These are phyloP conservation scores for Wickerhamiella spandovensis DNA, from an alignment of 805 yeast species.

Conservation along the genomic window DNA sequence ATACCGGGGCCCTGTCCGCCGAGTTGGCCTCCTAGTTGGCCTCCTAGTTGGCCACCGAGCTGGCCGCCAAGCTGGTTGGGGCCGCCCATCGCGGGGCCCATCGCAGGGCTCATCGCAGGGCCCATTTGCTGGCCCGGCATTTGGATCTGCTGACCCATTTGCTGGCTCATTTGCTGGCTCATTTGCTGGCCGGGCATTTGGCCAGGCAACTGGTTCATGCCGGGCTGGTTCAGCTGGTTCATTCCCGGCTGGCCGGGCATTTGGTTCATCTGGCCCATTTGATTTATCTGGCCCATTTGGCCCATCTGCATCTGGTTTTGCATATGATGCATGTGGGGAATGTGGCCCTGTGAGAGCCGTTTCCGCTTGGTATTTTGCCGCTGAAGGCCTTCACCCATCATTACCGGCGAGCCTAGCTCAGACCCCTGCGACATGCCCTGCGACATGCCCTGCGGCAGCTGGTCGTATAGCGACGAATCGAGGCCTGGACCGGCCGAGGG, in stretches of 20 bases:
- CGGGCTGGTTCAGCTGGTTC: too few relatives aligned
- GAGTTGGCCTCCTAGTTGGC: too few relatives aligned
- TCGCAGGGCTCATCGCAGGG: too few relatives aligned
- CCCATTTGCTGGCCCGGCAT: not conserved
- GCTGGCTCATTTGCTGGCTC: not conserved
- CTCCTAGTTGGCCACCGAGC: too few relatives aligned
- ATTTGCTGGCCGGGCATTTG: not conserved
- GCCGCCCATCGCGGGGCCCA: too few relatives aligned
- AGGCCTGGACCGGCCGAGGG: not conserved
- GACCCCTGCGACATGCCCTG: not conserved
- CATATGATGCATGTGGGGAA: not conserved
- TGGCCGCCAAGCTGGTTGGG: too few relatives aligned
- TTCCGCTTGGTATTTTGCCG: slow-evolving; percentile 1
- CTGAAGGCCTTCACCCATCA: not conserved
- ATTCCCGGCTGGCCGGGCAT: not conserved
- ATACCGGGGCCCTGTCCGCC: too few relatives aligned
- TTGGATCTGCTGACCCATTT: not conserved
- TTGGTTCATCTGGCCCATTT: not conserved
- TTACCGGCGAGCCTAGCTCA: not conserved
- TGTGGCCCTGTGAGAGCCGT: not conserved
- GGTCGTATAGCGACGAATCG: not conserved
- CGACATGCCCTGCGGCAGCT: not conserved
- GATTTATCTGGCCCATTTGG: not conserved
- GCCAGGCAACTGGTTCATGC: too few relatives aligned
- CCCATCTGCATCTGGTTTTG: not conserved